phyloP scores from a whole-genome alignment of 2,329 filamentous ascomycete species.

The Colletotrichum chlorophyti region DNA sequence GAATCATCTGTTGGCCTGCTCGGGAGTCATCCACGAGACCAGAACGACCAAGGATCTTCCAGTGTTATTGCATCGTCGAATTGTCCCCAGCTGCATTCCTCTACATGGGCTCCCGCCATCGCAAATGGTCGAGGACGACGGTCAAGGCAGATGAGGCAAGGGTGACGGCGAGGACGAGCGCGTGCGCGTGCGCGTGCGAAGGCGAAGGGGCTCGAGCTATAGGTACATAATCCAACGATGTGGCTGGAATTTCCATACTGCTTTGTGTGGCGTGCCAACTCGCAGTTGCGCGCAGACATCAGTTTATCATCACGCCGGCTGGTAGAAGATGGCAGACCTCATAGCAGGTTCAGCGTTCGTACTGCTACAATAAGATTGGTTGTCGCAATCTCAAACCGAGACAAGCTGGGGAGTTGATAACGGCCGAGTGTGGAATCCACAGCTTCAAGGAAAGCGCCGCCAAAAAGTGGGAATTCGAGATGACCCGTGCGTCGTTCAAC shows the following conservation, averaged over 20 bases:
- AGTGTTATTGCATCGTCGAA: constrained; percentile 17
- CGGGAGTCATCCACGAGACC: constrained; percentile 14
- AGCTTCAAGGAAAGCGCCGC: constrained; percentile 1
- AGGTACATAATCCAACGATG: too few relatives aligned
- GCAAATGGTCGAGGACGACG: constrained; percentile 2
- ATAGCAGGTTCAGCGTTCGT: too few relatives aligned
- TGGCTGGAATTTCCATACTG: neutral
- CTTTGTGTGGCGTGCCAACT: neutral
- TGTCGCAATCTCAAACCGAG: neutral
- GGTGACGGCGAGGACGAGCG: too few relatives aligned
- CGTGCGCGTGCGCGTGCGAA: too few relatives aligned
- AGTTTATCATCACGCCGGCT: too few relatives aligned
- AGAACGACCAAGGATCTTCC: constrained; percentile 19
- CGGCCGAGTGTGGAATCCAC: constrained; percentile 14
- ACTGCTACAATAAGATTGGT: too few relatives aligned
- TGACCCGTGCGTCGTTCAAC: constrained; percentile 9
- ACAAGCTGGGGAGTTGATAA: constrained; percentile 20
- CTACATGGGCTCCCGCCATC: constrained; percentile 4
- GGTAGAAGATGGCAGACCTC: too few relatives aligned
- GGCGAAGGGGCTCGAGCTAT: constrained; percentile 3
- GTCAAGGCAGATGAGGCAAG: too few relatives aligned
- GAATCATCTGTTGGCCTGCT: constrained; percentile 6
- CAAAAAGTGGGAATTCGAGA: constrained; percentile 9
- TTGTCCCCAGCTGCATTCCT: constrained; percentile 3
- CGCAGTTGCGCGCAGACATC: neutral